Evolutionary conservation across 1,284 basidiomycete genomes (phyloP), one percentile per base, ranked within the genome.

Genomic region (Ustilago trichophora): DNA sequence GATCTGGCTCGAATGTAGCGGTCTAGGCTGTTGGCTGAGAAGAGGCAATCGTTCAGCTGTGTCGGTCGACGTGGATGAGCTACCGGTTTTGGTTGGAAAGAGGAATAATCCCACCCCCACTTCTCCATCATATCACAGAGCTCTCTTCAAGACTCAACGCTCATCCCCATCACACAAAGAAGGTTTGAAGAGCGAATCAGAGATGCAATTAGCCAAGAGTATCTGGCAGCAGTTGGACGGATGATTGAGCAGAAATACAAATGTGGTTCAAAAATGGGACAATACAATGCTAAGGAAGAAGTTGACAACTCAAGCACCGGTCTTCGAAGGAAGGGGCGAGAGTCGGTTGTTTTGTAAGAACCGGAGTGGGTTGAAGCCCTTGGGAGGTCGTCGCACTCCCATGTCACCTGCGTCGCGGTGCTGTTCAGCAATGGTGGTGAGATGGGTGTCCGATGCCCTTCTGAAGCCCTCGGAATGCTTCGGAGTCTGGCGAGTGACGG

Each of bases 331-430:
- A n/a, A 68, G 35, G 22, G 65, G 54, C 27, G 65, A 63, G 29
- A 68, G 46, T 19, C 65, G 65, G 31, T 68, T 64, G 41, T 52
- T 56, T 15, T 64, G 66, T 31, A 70, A 25, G 52, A 70, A 70
- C 9, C 41, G 46, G 32, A 70, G 49, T 9, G 55, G 44, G 22
- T 53, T 59, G 46, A 64, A 55, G 26, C 53, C 48, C 37, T 34
- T 59, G 25, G 47, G 51, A 11, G 46, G 21, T 10, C 56, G 40
- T 19, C 59, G 36, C 10, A 37, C 22, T 4, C 41, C 44, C 9
- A 6, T 6, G 9, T 33, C 35, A 4, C 22, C 38, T 19, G 15
- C 33, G 3, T 41, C 40, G 15, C 46, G 49, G n/a, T 50, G 51
- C 48, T 52, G 53, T 13, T 58, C 58, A 4, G 41, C 10, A 13